Base-by-base conservation (phyloP, 768 basidiomycete genomes). In the Tephrocybe sp. region DNA sequence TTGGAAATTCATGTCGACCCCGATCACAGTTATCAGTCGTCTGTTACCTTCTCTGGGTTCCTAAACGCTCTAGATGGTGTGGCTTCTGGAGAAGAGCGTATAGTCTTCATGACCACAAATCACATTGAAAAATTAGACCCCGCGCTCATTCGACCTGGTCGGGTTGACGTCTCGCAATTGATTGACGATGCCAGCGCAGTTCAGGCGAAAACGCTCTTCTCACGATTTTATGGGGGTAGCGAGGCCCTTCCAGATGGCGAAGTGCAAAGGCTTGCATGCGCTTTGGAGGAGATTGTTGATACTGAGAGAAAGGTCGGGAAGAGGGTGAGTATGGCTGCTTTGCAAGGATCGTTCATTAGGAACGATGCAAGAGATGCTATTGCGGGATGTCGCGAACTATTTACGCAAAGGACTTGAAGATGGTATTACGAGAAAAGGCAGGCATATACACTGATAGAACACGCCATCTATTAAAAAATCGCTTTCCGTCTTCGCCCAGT, bases 21-120 rank as follows among this genome's bases (percentile, higher is more conserved):
- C 41, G 12, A 13, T 28, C 22, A 19, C 30, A 95, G 93, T 21
- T 96, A 92, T 64, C 93, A 95, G 69, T 94, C 93, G 0, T 89
- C 89, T 11, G 87, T 99, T 28, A 98, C 97, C 3, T 98, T 99
- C 71, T 98, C 96, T 7, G 97, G 97, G 22, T 91, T 98, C 63
- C 73, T 99, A 35, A 99, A 99, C 60, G 94, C 95, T 12, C 76
- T 99, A 2, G 97, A 99, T 62, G 97, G 97, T 15, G 96, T 99
- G 24, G 96, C 93, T 4, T 97, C 96, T 9, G 92, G 94, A 34
- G 95, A 98, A 70, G 94, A 97, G 61, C 86, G 97, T n/a, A 87
- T 99, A 63, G 83, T 99, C 28, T 99, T 99, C 71, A 90, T 99
- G 86, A 99, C 97, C 0, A 98, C 97, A n/a, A 99, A 99, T 67